Evolutionary conservation across 177 flowering plant species (phyloP).

Genomic region (Vitis hybrid): DNA sequence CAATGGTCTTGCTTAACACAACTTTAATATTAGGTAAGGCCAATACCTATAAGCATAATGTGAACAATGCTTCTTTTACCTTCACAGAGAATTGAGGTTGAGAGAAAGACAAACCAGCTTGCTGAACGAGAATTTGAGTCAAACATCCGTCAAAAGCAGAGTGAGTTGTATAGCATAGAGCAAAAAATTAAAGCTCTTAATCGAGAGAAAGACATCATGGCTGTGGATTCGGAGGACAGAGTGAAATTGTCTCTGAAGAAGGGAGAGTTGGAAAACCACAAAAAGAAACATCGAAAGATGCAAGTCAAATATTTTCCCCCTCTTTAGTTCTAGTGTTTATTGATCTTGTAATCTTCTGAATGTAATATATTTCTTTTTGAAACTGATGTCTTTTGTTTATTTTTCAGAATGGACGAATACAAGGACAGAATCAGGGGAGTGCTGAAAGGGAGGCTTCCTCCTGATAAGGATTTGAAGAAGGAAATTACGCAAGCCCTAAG

Average conservation of each 20-base stretch:
- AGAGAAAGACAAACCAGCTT: slow-evolving; percentile 63
- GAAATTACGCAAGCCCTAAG: slow-evolving; percentile 72
- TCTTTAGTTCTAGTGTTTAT: neutral
- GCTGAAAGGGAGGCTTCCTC: slow-evolving; percentile 90
- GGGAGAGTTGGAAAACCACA: slow-evolving; percentile 61
- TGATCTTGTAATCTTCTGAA: neutral
- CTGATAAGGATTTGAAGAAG: slow-evolving; percentile 78
- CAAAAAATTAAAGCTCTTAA: slow-evolving; percentile 57
- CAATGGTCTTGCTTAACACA: slow-evolving; percentile 1
- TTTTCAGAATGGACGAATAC: slow-evolving; percentile 77
- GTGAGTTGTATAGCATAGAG: slow-evolving; percentile 48
- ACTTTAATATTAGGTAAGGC: neutral
- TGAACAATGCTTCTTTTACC: slow-evolving; percentile 2
- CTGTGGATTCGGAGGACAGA: slow-evolving; percentile 78
- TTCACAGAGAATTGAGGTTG: slow-evolving; percentile 68
- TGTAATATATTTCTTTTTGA: neutral
- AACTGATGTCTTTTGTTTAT: slow-evolving; percentile 5
- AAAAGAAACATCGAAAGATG: slow-evolving; percentile 78
- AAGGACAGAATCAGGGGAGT: slow-evolving; percentile 71
- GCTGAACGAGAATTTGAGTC: slow-evolving; percentile 67
- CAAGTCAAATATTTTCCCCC: slow-evolving; percentile 24
- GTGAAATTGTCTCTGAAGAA: slow-evolving; percentile 66
- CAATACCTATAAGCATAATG: neutral
- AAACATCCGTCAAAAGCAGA: slow-evolving; percentile 44
- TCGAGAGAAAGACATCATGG: slow-evolving; percentile 69